Base-by-base conservation (phyloP, 129 eudicot genomes). In the Logfia minima region DNA sequence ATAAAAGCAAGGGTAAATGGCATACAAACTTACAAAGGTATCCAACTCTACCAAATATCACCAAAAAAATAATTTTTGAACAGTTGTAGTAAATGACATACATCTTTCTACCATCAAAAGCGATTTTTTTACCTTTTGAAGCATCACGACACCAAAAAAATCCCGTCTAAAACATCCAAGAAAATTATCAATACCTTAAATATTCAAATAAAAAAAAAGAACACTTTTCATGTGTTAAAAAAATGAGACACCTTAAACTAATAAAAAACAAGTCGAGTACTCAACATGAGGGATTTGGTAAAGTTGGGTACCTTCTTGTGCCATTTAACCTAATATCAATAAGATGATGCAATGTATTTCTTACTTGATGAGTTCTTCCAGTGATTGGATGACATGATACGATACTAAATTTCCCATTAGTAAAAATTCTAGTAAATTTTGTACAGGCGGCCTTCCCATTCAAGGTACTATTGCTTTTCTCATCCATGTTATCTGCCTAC, bases 351-450 rank as follows among this genome's bases (percentile, higher is more conserved):
- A n/a, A 75, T 24, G 29, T 8, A 29, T 76, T 34, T 29, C 80
- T 83, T 84, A 88, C 99, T 89, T 95, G 97, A 88, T 95, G 99
- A 63, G 99, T 91, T 86, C 99, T 88, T 66, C 99, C 99, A 3
- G 97, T 91, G 78, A 95, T 71, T 28, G 99, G 99, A 77, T 92
- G 89, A 84, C 99, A 95, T 51, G 84, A 86, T 22, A 95, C 97
- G 2, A 91, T 87, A 80, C 99, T 95, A 63, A 89, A 83, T 63
- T 66, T 84, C 31, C 99, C 97, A 78, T 91, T 80, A n/a, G 94
- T 95, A 64, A 77, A 78, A 52, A 91, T 84, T 80, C 96, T 88
- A 26, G 84, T 89, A 77, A 95, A 95, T 77, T 91, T 95, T 41
- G 99, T 91, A 83, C 97, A 89, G 48, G 99, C 92, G 51, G 86